Conservation (phyloP, 2,329 filamentous ascomycete genomes). For the Aureobasidium sp. region DNA sequence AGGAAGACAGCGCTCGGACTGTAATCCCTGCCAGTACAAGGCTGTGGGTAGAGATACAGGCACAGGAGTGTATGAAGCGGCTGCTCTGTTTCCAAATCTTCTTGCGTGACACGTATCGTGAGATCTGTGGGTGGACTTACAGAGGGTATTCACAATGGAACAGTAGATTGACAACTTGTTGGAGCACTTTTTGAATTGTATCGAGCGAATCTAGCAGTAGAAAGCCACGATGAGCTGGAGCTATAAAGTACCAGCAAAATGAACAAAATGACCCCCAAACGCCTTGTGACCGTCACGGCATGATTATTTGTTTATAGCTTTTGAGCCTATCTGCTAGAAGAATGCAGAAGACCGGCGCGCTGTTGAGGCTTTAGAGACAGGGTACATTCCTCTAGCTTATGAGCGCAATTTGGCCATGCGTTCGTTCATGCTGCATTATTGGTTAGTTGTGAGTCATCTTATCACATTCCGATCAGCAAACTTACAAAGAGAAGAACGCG, state of each 20-base stretch:
- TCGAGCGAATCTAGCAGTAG: background rate
- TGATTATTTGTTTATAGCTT: conserved; percentile 13
- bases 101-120: too few species aligned
- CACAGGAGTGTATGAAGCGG: background rate
- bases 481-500: conserved; percentile 62
- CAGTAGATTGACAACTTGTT: background rate
- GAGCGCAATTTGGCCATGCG: conserved; percentile 33
- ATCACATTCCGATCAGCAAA: background rate
- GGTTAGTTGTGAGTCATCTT: background rate
- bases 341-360: background rate
- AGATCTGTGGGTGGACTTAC: background rate
- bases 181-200: background rate
- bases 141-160: background rate
- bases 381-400: background rate
- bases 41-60: background rate
- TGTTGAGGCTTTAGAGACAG: background rate
- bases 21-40: too few species aligned
- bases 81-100: too few species aligned
- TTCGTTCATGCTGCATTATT: conserved; percentile 34
- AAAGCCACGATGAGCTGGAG: background rate
- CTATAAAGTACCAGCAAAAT: background rate
- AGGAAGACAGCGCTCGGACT: too few species aligned
- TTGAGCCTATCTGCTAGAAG: conserved; percentile 1
- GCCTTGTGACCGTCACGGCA: conserved; percentile 1
- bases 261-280: background rate